Conservation (phyloP, 306 rosid genomes). For the Fagus crenata region DNA sequence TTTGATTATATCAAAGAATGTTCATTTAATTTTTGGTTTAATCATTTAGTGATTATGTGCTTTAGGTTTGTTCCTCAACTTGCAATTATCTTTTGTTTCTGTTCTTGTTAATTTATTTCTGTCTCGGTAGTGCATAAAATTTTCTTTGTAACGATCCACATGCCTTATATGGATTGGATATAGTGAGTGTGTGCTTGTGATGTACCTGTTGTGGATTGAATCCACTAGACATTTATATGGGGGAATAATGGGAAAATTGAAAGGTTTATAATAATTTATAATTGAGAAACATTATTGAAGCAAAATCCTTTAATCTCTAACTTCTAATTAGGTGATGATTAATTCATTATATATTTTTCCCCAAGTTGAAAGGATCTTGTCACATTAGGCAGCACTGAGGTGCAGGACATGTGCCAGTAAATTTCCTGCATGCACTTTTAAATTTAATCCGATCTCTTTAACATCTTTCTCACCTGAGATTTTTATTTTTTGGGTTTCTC, state of each 20-base stretch:
- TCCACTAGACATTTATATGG: background rate
- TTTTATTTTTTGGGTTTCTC: too few species aligned
- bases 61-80: constrained; percentile 13
- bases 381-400: too few species aligned
- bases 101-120: background rate
- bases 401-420: too few species aligned
- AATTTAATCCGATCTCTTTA: too few species aligned
- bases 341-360: background rate
- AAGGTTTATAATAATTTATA: background rate
- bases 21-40: constrained; percentile 3
- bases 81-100: background rate
- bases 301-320: background rate
- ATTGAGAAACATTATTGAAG: background rate
- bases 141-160: background rate
- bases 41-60: constrained; percentile 13
- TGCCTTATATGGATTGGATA: background rate
- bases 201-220: background rate
- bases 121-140: background rate
- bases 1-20: constrained; percentile 1
- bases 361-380: background rate
- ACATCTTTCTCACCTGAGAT: too few species aligned
- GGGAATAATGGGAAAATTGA: background rate
- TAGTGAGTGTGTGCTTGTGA: too few species aligned
- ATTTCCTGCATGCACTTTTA: too few species aligned
- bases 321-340: background rate